These are phyloP conservation scores for Termitomyces sp. DNA, from an alignment of 768 basidiomycete genomes.

Conservation along the genomic window DNA sequence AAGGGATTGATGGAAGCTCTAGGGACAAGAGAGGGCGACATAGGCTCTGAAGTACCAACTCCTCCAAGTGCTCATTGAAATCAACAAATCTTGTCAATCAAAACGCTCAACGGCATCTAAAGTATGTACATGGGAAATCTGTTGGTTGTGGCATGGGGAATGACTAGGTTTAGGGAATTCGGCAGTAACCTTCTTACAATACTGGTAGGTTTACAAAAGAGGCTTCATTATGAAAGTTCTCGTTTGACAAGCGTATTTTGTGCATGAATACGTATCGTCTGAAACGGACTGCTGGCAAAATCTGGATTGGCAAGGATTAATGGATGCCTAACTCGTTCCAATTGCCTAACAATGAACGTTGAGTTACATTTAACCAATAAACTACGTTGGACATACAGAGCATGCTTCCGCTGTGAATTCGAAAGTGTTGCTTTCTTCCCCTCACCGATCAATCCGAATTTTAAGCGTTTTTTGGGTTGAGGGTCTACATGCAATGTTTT, in stretches of 20 bases:
- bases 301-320: slow-evolving; percentile 61
- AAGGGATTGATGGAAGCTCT: slow-evolving; percentile 49
- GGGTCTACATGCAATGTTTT: slow-evolving; percentile 13
- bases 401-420: slow-evolving; percentile 59
- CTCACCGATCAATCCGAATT: slow-evolving; percentile 60
- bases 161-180: background rate
- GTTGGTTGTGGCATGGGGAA: background rate
- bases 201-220: background rate
- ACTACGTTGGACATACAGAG: slow-evolving; percentile 46
- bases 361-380: background rate
- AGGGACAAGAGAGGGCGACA: slow-evolving; percentile 56
- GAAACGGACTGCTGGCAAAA: slow-evolving; percentile 67
- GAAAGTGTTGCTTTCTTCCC: slow-evolving; percentile 55
- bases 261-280: slow-evolving; percentile 74
- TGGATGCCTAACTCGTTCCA: slow-evolving; percentile 66
- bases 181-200: background rate
- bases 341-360: slow-evolving; percentile 35
- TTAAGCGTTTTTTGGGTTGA: slow-evolving; percentile 20
- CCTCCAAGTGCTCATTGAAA: slow-evolving; percentile 17
- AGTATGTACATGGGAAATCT: background rate
- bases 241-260: slow-evolving; percentile 68
- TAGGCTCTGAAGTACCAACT: slow-evolving; percentile 31
- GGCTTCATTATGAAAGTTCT: background rate
- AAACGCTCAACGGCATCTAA: background rate
- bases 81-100: background rate